These are phyloP conservation scores for Rheum nobile DNA, from an alignment of 148 eudicot genomes.

Conservation along the genomic window DNA sequence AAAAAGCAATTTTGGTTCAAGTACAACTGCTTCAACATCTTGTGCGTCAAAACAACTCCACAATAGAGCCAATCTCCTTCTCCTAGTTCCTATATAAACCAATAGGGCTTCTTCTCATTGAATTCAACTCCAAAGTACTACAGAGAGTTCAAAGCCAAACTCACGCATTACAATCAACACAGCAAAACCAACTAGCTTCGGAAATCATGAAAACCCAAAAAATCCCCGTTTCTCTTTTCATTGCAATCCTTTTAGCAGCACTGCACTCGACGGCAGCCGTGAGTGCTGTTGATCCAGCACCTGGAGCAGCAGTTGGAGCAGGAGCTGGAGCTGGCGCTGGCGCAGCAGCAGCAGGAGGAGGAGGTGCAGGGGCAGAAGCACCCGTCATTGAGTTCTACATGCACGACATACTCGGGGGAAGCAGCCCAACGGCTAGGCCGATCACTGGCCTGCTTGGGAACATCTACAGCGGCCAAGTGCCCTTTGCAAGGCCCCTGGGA, in stretches of 20 bases:
- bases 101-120: background rate
- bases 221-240: background rate
- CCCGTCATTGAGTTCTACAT: slow-evolving; percentile 60
- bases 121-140: background rate
- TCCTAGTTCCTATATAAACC: background rate
- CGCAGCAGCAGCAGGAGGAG: slow-evolving; percentile 13
- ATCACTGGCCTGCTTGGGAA: slow-evolving; percentile 83
- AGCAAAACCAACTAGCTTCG: background rate
- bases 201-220: background rate
- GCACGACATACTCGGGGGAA: slow-evolving; percentile 93
- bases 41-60: slow-evolving; percentile 7
- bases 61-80: background rate
- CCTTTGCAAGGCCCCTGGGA: slow-evolving; percentile 88
- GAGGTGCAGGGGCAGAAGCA: slow-evolving; percentile 20
- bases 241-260: background rate
- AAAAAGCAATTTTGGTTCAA: slow-evolving; percentile 1
- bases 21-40: slow-evolving; percentile 11
- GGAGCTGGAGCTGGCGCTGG: slow-evolving; percentile 20
- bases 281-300: background rate
- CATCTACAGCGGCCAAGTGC: slow-evolving; percentile 94
- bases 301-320: slow-evolving; percentile 16
- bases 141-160: background rate
- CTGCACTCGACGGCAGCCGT: background rate
- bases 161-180: background rate
- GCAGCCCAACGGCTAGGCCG: slow-evolving; percentile 85